Evolutionary conservation across 208 protist species (phyloP).

Genomic region (Leishmania aethiopica): DNA sequence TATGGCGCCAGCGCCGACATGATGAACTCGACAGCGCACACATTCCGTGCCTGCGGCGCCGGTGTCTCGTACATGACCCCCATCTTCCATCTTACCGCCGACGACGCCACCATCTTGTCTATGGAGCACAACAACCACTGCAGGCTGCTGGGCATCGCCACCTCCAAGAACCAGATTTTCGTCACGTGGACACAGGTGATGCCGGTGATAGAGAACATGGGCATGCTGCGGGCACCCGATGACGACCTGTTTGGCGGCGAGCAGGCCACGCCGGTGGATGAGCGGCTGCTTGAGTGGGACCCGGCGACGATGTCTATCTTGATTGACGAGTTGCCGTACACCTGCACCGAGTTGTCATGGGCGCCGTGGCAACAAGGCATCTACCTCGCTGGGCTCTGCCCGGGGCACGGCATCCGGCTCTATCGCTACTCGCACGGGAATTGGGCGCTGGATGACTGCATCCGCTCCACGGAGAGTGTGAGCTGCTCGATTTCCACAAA

Average conservation of each 20-base stretch:
- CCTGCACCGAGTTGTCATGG: slow-evolving; percentile 75
- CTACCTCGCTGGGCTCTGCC: slow-evolving; percentile 66
- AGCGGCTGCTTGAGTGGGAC: slow-evolving; percentile 64
- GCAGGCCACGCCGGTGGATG: slow-evolving; percentile 30
- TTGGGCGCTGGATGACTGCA: slow-evolving; percentile 68
- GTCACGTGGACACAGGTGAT: slow-evolving; percentile 72
- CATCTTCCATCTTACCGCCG: slow-evolving; percentile 78
- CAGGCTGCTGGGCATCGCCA: slow-evolving; percentile 76
- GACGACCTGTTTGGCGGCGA: slow-evolving; percentile 35
- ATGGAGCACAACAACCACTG: slow-evolving; percentile 90
- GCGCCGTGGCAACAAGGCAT: slow-evolving; percentile 87
- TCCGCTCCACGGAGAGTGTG: slow-evolving; percentile 53
- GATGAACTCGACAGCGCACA: slow-evolving; percentile 20
- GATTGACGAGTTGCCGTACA: slow-evolving; percentile 58
- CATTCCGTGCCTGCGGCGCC: slow-evolving; percentile 22
- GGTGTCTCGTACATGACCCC: slow-evolving; percentile 62
- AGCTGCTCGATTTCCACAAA: slow-evolving; percentile 64
- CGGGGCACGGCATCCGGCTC: slow-evolving; percentile 56
- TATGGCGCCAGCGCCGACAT: slow-evolving; percentile 27
- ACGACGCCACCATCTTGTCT: slow-evolving; percentile 73
- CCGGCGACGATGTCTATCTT: slow-evolving; percentile 47
- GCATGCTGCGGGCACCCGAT: slow-evolving; percentile 4
- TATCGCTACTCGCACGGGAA: slow-evolving; percentile 82
- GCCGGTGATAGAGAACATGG: slow-evolving; percentile 53
- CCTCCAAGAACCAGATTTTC: slow-evolving; percentile 74